A percentile compares a stretch with the other conserved stretches of the same genome.
Evolutionary conservation across 73 alveolate species (phyloP).

Genomic region (Effrenium voratum): DNA sequence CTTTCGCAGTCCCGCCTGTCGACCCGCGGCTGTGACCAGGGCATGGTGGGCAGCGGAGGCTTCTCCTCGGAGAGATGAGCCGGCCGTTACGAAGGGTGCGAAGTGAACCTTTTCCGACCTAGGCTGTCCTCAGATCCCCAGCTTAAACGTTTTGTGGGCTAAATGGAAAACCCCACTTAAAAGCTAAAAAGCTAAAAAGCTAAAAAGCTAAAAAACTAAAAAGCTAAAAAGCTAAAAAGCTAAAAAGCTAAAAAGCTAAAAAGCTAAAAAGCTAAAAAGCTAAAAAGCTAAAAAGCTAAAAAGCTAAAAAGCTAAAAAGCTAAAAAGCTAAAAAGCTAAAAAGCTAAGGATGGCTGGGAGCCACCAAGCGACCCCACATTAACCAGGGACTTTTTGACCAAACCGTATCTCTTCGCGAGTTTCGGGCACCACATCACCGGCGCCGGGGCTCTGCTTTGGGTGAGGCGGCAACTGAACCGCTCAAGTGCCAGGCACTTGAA

Average conservation of each 20-base stretch:
- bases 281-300: neutral
- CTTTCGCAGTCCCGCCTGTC: neutral
- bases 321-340: neutral
- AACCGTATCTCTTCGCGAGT: neutral
- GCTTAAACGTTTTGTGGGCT: too few species aligned
- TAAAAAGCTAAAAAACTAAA: neutral
- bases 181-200: neutral
- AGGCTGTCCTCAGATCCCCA: too few species aligned
- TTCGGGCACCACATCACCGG: conserved; percentile 23
- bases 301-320: neutral
- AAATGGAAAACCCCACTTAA: neutral
- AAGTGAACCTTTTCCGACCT: neutral
- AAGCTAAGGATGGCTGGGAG: neutral
- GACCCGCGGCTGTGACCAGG: conserved; percentile 47
- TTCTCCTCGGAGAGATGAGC: neutral
- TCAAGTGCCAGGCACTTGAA: too few species aligned
- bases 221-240: neutral
- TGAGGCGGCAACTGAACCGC: too few species aligned
- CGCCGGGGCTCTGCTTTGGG: too few species aligned
- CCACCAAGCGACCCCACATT: neutral
- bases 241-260: neutral
- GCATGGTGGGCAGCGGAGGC: neutral
- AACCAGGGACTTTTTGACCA: neutral
- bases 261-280: neutral
- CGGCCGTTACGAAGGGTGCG: neutral